Evolutionary conservation across 2,329 filamentous ascomycete species (phyloP).

Genomic region (Aspergillus sp.): DNA sequence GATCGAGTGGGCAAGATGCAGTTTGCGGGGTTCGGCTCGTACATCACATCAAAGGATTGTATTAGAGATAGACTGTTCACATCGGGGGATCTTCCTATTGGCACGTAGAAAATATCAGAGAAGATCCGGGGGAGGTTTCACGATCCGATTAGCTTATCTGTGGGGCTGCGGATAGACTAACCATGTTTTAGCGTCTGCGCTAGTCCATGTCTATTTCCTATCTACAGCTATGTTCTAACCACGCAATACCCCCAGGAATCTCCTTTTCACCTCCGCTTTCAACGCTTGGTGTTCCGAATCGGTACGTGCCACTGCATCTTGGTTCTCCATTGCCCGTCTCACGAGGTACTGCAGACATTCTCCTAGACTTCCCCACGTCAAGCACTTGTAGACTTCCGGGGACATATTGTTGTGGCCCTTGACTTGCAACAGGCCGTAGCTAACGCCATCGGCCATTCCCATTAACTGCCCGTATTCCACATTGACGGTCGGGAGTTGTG

Average conservation of each 20-base stretch:
- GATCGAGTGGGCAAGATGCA: too few relatives aligned
- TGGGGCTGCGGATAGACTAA: neutral
- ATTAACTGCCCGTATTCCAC: constrained; percentile 52
- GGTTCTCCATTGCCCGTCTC: constrained; percentile 53
- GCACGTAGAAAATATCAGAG: too few relatives aligned
- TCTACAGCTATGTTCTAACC: too few relatives aligned
- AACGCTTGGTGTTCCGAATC: constrained; percentile 34
- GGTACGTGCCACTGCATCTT: constrained; percentile 51
- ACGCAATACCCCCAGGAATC: neutral
- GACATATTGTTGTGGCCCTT: constrained; percentile 29
- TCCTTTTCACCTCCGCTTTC: constrained; percentile 14
- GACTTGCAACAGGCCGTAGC: constrained; percentile 45
- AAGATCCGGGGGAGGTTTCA: neutral
- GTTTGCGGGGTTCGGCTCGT: too few relatives aligned
- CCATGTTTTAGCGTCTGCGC: neutral
- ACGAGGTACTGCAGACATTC: constrained; percentile 76
- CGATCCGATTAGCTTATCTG: neutral
- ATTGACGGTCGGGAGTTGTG: constrained; percentile 38
- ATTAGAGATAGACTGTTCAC: too few relatives aligned
- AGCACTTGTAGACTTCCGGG: constrained; percentile 46
- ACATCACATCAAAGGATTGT: too few relatives aligned
- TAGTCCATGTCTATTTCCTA: neutral
- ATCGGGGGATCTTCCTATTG: too few relatives aligned
- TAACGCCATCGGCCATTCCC: constrained; percentile 58
- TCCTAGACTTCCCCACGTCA: constrained; percentile 50